Conservation (phyloP, 257 asterid species). For the Nicotiana undulata region DNA sequence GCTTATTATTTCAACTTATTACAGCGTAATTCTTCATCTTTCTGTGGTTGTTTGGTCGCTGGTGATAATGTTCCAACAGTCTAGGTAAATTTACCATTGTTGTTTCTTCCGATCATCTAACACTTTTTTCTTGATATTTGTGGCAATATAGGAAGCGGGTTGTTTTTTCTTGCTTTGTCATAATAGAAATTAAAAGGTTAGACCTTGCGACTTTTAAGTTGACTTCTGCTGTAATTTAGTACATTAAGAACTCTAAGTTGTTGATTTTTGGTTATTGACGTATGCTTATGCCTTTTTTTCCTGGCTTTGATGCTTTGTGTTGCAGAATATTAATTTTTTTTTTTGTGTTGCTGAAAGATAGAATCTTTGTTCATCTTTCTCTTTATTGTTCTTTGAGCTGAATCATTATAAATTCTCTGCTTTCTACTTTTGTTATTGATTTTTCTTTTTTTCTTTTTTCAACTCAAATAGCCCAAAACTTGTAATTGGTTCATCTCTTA, state of each 20-base stretch:
- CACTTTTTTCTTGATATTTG: background rate
- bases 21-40: background rate
- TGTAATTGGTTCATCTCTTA: background rate
- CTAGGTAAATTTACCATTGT: background rate
- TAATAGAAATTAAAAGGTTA: background rate
- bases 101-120: background rate
- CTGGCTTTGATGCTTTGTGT: background rate
- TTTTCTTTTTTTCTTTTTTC: background rate
- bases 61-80: background rate
- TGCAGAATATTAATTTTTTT: background rate
- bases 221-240: background rate
- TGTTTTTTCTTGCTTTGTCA: background rate
- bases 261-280: background rate
- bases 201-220: background rate
- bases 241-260: background rate
- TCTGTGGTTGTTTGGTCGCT: background rate
- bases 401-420: background rate
- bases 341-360: background rate
- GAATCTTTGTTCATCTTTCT: background rate
- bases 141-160: background rate
- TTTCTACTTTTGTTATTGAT: background rate
- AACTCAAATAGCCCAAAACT: background rate
- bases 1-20: background rate
- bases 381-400: background rate
- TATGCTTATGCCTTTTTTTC: background rate